Base-by-base conservation (phyloP, 2,329 filamentous ascomycete species). In the Sordariomycetes sp. region DNA sequence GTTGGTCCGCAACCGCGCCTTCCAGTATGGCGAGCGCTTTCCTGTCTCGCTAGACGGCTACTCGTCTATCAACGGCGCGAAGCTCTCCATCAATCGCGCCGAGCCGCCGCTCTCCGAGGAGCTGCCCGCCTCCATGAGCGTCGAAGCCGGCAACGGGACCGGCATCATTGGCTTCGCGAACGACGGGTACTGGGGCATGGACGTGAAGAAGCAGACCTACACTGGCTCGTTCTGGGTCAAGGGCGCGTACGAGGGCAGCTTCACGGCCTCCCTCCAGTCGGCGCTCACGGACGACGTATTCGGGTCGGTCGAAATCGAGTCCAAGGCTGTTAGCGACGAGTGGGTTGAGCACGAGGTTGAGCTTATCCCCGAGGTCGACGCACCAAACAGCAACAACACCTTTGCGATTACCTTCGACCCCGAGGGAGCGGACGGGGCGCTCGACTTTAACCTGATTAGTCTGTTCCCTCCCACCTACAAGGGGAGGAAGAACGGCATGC, bases 1-100 rank as follows among this genome's bases (percentile, higher is more conserved):
- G 65, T 69, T 90, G 59, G 80, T 90, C 59, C 79, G 78, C 56
- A 90, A 90, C 69, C 79, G 85, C 54, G 87, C 85, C 12, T 89
- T 90, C 65, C 87, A 90, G 68, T 73, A 72, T 58, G 76, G 72
- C 60, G 69, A 71, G 22, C 63, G 65, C 18, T 76, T 69, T 60
- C 74, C 74, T 3, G 69, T 71, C 46, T 73, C 72, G 3, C 70
- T 82, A 2, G 69, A 70, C n/a, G 74, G 69, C 18, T 81, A 77
- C 76, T 68, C 67, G 18, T 61, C 76, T 1, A 61, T 79, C 54
- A 74, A 75, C 55, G 55, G 40, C 20, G 74, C 76, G 11, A 65
- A 64, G 14, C 68, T 83, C 32, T 71, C 76, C 40, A 69, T 85
- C 40, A 73, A 79, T 62, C 71, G 75, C 58, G 71, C 73, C 24